Evolutionary conservation across 1,139 yeast genomes (phyloP), one percentile per base, ranked within the genome.

Genomic region (Sugiyamaella paludigena): DNA sequence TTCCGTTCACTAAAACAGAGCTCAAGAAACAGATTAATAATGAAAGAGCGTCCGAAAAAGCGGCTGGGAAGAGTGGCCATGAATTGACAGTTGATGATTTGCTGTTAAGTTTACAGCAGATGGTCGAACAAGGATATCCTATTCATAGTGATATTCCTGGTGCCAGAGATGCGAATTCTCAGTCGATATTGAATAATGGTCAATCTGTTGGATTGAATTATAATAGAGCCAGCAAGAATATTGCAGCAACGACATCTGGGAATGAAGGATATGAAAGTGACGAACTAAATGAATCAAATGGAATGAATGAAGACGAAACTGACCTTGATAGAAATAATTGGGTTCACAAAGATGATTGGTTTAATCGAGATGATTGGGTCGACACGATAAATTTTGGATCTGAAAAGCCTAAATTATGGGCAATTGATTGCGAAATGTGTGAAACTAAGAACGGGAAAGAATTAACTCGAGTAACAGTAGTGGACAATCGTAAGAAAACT

Each of bases 401-500:
- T n/a, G 44, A 32, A 37, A 33, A 41, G 27, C 77, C 84, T 3
- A 81, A 74, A 47, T 80, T 85, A 0, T 87, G 79, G 69, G 94
- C 95, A 0, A 61, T 92, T 19, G 98, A 92, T 68, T 92, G 98
- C 70, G 98, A 92, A 67, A 92, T 92, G 87, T 88, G 96, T 64
- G 70, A 75, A 49, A 70, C 92, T 0, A 78, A 70, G 0, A 56
- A 62, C 1, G 88, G 87, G 0, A 74, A 77, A 41, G 96, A 81
- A 2, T 71, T 91, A 37, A 82, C 98, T 0, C 73, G 98, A 50
- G 80, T 87, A 1, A 86, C 96, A 1, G 59, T 92, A 13, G 76
- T 88, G 1, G 81, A 87, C 62, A 81, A 80, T 59, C 73, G 80
- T 34, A 79, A 77, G 9, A 75, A 77, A 6, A 77, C 81, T 0